Conservation (phyloP, 768 basidiomycete genomes). For the Macrolepiota fuliginosa region DNA sequence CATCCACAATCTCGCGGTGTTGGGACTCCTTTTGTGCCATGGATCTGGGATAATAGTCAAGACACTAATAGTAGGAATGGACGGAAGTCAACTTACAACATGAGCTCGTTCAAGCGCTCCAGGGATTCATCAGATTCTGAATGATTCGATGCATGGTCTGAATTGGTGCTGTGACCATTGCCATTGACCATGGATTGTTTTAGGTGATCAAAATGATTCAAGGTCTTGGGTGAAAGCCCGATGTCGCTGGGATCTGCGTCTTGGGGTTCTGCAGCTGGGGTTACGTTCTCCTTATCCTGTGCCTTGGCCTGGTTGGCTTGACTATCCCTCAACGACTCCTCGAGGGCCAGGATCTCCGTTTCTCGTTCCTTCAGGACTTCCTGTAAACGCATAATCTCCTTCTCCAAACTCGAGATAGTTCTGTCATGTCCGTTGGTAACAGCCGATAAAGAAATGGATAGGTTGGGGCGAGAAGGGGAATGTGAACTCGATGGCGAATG, state of each 20-base stretch:
- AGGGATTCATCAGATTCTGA: slow-evolving; percentile 70
- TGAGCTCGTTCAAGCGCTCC: slow-evolving; percentile 84
- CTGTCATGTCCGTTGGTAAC: slow-evolving; percentile 52
- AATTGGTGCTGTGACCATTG: slow-evolving; percentile 28
- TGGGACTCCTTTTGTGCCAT: slow-evolving; percentile 97
- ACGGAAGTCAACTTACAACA: slow-evolving; percentile 60
- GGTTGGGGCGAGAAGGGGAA: slow-evolving; percentile 41
- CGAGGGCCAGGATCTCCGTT: slow-evolving; percentile 81
- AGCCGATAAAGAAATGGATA: slow-evolving; percentile 50
- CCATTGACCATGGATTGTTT: slow-evolving; percentile 64
- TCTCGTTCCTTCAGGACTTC: slow-evolving; percentile 90
- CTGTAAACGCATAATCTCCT: slow-evolving; percentile 94
- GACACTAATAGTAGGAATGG: slow-evolving; percentile 1
- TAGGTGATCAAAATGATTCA: slow-evolving; percentile 72
- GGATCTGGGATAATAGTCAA: slow-evolving; percentile 49
- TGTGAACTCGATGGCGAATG: slow-evolving; percentile 63
- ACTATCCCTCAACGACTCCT: slow-evolving; percentile 46
- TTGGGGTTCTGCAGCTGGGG: slow-evolving; percentile 22
- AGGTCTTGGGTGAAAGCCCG: slow-evolving; percentile 66
- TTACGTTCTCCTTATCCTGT: slow-evolving; percentile 4
- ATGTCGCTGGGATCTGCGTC: slow-evolving; percentile 23
- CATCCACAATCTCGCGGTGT: slow-evolving; percentile 79
- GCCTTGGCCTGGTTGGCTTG: slow-evolving; percentile 22
- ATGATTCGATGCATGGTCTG: slow-evolving; percentile 36
- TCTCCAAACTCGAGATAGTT: slow-evolving; percentile 82